Conservation (phyloP, 129 eudicot genomes). For the Deinandra increscens region DNA sequence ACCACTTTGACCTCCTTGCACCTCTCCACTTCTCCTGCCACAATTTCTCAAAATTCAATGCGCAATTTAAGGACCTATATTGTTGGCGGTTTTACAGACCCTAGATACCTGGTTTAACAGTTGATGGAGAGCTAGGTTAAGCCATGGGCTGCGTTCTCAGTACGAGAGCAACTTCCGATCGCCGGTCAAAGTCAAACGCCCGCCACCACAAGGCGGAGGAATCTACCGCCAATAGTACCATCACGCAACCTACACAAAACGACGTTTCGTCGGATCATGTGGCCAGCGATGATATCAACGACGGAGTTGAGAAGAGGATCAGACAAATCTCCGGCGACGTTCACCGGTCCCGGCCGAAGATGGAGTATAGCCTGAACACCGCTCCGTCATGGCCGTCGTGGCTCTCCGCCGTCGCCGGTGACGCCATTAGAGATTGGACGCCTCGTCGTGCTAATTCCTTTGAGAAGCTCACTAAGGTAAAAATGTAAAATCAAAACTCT, state of each 20-base stretch:
- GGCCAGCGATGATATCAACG: slow-evolving; percentile 21
- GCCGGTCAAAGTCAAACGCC: slow-evolving; percentile 31
- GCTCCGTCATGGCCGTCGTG: slow-evolving; percentile 74
- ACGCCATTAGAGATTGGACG: slow-evolving; percentile 69
- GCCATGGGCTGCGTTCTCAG: slow-evolving; percentile 74
- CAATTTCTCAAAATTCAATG: slow-evolving; percentile 12
- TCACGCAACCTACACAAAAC: slow-evolving; percentile 21
- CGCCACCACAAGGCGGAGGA: slow-evolving; percentile 29
- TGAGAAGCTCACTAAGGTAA: slow-evolving; percentile 86
- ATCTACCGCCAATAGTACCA: background rate
- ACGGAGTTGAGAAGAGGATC: slow-evolving; percentile 32
- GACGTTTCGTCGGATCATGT: slow-evolving; percentile 2
- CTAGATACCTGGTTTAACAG: slow-evolving; percentile 11
- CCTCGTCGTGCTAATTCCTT: slow-evolving; percentile 83
- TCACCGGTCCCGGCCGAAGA: slow-evolving; percentile 26
- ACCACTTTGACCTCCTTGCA: background rate
- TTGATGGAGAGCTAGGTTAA: slow-evolving; percentile 24
- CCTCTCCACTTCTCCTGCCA: background rate
- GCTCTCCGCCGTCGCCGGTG: slow-evolving; percentile 68
- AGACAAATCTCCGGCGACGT: slow-evolving; percentile 23
- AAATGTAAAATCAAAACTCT: slow-evolving; percentile 27
- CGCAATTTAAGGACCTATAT: background rate
- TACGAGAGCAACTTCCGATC: slow-evolving; percentile 38
- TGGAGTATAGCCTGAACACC: slow-evolving; percentile 43
- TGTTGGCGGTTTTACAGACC: slow-evolving; percentile 14